Conservation (phyloP, 768 basidiomycete genomes). For the Sporobolomyces phaffii region DNA sequence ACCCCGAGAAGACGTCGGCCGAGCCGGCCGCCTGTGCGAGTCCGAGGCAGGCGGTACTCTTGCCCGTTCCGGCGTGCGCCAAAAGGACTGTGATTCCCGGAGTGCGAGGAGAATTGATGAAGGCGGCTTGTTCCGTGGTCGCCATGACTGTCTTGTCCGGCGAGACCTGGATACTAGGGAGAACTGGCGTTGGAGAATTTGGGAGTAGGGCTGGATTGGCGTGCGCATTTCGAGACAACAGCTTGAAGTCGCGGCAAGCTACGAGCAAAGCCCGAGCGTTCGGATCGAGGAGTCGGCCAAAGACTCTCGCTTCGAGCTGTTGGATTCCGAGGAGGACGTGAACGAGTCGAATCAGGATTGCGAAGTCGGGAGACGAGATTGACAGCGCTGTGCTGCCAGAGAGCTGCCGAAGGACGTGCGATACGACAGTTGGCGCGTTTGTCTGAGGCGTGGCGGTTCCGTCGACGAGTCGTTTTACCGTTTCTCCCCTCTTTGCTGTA, state of each 20-base stretch:
- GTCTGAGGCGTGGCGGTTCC: background rate
- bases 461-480: background rate
- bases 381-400: background rate
- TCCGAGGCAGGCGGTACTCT: conserved; percentile 2
- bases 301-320: background rate
- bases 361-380: background rate
- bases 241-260: background rate
- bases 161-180: background rate
- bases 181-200: no score
- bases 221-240: no score
- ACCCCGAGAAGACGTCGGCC: background rate
- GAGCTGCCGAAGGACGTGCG: background rate
- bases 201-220: no score
- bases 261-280: background rate
- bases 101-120: background rate
- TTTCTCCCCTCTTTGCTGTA: background rate
- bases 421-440: no score
- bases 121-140: background rate
- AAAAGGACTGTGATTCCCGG: background rate
- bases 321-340: background rate
- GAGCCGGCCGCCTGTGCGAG: background rate
- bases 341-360: background rate
- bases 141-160: background rate
- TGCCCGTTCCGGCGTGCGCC: conserved; percentile 4
- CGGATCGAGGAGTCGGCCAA: background rate